phyloP scores from a whole-genome alignment of 306 rosid species.

The Prunus kanzakura region DNA sequence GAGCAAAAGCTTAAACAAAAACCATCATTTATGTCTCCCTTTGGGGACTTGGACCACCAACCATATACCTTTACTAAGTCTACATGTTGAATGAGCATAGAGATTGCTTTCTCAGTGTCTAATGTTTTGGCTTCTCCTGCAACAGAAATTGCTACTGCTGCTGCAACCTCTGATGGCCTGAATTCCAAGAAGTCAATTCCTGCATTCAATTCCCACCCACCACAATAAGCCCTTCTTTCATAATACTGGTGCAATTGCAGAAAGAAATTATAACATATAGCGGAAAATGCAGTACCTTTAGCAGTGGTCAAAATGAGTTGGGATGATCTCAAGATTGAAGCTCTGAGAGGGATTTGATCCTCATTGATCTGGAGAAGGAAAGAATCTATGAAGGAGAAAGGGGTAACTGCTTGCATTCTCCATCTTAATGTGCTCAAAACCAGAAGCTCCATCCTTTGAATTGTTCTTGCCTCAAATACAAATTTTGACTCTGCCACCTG shows the following conservation, averaged over 20 bases:
- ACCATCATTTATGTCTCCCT: constrained; percentile 19
- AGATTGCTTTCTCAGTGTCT: constrained; percentile 49
- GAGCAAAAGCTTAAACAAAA: constrained; percentile 5
- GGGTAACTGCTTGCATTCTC: constrained; percentile 94
- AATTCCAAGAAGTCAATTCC: constrained; percentile 92
- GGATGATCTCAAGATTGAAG: constrained; percentile 45
- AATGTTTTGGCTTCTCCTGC: constrained; percentile 53
- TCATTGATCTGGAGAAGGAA: constrained; percentile 66
- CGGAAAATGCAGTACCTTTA: constrained; percentile 39
- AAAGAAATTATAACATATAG: constrained; percentile 12
- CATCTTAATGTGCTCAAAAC: constrained; percentile 80
- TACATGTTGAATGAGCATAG: constrained; percentile 56
- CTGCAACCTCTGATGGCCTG: constrained; percentile 91
- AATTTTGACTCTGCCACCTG: constrained; percentile 78
- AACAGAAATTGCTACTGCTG: constrained; percentile 75
- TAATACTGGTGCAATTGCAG: constrained; percentile 17
- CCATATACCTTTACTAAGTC: constrained; percentile 51
- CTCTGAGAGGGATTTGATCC: constrained; percentile 39
- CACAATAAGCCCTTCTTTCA: constrained; percentile 20
- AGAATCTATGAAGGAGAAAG: constrained; percentile 75
- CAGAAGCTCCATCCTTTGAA: constrained; percentile 91
- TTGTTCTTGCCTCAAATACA: constrained; percentile 86
- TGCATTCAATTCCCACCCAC: constrained; percentile 65
- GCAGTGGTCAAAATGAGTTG: constrained; percentile 52
- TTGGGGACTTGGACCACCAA: constrained; percentile 33